phyloP scores from a whole-genome alignment of 148 eudicot genomes.

The Heliosperma pusillum region DNA sequence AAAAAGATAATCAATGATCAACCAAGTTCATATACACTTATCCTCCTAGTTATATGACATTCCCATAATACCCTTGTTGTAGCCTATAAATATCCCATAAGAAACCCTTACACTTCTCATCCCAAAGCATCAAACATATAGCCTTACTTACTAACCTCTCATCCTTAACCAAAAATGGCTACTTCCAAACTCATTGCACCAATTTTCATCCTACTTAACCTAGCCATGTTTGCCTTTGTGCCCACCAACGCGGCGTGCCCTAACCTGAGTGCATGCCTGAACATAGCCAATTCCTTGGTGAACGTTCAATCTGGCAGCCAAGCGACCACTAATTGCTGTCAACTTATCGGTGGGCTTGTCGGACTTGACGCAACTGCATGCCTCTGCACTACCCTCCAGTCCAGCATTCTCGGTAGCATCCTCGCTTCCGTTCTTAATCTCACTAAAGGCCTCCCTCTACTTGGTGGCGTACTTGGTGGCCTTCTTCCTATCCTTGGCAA shows the following conservation, averaged over 20 bases:
- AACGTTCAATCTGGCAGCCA: constrained; percentile 1
- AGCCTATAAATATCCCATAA: constrained; percentile 1
- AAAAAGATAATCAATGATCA: too few species aligned
- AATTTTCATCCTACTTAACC: constrained; percentile 3
- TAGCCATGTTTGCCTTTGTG: constrained; percentile 16
- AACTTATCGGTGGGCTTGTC: not conserved
- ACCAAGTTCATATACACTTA: too few species aligned
- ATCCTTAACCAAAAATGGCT: constrained; percentile 8
- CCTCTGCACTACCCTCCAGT: constrained; percentile 15
- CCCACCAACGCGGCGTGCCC: constrained; percentile 18
- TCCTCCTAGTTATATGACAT: not conserved
- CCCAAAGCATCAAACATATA: not conserved
- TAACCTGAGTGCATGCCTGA: constrained; percentile 7
- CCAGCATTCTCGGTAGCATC: not conserved
- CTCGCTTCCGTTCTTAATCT: not conserved
- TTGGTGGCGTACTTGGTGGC: not conserved
- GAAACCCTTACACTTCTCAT: not conserved
- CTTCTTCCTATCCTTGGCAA: not conserved
- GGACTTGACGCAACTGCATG: not conserved
- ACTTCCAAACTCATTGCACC: constrained; percentile 8
- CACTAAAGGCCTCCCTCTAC: not conserved
- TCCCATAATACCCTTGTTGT: constrained; percentile 1
- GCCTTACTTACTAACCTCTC: not conserved
- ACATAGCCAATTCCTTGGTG: not conserved
- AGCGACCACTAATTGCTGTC: not conserved